Evolutionary conservation across 345 rosid genomes (phyloP), one percentile per base, ranked within the genome.

Genomic region (Linum trigynum): DNA sequence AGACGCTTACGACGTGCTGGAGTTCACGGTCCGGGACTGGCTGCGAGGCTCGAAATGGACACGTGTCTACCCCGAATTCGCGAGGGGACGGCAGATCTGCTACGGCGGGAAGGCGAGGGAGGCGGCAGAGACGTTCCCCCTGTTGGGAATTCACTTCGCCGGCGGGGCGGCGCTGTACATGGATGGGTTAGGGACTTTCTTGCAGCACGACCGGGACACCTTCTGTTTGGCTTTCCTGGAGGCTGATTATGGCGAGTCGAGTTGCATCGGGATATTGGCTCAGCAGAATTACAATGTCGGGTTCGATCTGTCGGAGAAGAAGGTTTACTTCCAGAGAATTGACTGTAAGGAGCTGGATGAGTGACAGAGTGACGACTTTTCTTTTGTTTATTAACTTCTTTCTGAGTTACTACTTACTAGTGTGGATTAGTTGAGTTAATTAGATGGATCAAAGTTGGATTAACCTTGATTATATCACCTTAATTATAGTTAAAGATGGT

Each of bases 241-340:
- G 14, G 3, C 53, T 48, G 53, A 48, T 7, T 7, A 3, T 7
- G 14, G 14, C 9, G 53, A 48, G 14, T 48, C 11, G 9, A 48
- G 53, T 48, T 48, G 53, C 2, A 59, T 81, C 51, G 82, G 82
- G 17, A 51, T 76, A 43, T 67, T 76, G 62, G 80, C 82, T 35
- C 84, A 81, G 38, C 84, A 81, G 69, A 41, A 73, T 55, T 76
- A 76, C 61, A 76, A 76, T 59, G 72, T 78, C 3, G 80, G 65
- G 8, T 76, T 43, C 61, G 82, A 81, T 38, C 64, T 81, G 5
- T 55, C 17, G 0, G 61, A 16, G 2, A 55, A 57, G 8, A 69
- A 50, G 39, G 48, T 73, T 41, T 65, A 42, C 42, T 74, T 78
- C 64, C 77, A 78, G 58, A 69, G 79, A 61, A 76, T 78, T 39